Evolutionary conservation across 768 basidiomycete species (phyloP).

Genomic region (Kwoniella shandongensis): DNA sequence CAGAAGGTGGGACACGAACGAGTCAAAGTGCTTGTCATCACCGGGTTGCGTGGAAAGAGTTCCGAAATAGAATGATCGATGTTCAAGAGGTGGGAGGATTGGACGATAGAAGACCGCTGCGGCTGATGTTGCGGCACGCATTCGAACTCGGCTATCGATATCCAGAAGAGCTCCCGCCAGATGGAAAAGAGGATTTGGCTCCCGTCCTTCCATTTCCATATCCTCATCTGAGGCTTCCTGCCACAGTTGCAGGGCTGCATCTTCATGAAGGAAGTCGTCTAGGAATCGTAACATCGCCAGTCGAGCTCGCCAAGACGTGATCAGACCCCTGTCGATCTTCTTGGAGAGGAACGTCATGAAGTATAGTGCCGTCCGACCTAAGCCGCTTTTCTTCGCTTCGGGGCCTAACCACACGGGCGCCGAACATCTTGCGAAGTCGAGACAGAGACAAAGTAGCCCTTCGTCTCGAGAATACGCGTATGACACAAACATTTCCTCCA

Average conservation of each 20-base stretch:
- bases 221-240: slow-evolving; percentile 29
- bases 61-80: slow-evolving; percentile 58
- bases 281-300: slow-evolving; percentile 63
- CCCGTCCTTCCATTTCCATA: slow-evolving; percentile 33
- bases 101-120: slow-evolving; percentile 63
- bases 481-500: slow-evolving; percentile 60
- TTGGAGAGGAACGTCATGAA: slow-evolving; percentile 63
- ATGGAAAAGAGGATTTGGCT: slow-evolving; percentile 56
- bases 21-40: slow-evolving; percentile 60
- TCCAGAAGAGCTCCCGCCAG: slow-evolving; percentile 61
- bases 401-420: slow-evolving; percentile 62
- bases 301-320: slow-evolving; percentile 68
- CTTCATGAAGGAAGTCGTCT: slow-evolving; percentile 63
- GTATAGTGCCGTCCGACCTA: slow-evolving; percentile 57
- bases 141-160: slow-evolving; percentile 78
- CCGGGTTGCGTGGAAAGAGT: slow-evolving; percentile 28
- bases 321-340: slow-evolving; percentile 55
- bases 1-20: slow-evolving; percentile 74
- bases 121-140: slow-evolving; percentile 66
- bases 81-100: slow-evolving; percentile 69
- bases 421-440: slow-evolving; percentile 69
- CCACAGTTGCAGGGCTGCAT: slow-evolving; percentile 63
- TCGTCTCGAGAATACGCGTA: slow-evolving; percentile 64
- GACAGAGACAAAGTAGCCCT: slow-evolving; percentile 59
- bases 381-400: slow-evolving; percentile 46